Percentiles rank a stretch among this genome's conserved stretches.
Conservation (phyloP, 768 basidiomycete genomes). For the Lactarius hengduanensis region DNA sequence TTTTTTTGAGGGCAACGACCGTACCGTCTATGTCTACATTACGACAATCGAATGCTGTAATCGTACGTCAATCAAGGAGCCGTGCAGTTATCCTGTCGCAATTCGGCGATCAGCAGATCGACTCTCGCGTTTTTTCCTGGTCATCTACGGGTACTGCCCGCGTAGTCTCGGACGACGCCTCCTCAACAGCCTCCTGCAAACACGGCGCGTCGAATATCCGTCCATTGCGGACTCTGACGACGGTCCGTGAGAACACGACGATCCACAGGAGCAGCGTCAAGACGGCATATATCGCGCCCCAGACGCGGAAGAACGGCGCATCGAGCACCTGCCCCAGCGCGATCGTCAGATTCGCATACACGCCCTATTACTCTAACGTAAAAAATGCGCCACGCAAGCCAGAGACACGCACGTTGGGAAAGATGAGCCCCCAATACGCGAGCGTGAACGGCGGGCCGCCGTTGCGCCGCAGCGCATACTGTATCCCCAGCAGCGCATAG, state of each 20-base stretch:
- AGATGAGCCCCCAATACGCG: slow-evolving; percentile 66
- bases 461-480: slow-evolving; percentile 41
- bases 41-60: neutral
- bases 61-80: neutral
- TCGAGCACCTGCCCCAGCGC: slow-evolving; percentile 49
- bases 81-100: too few species aligned
- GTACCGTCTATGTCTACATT: too few species aligned
- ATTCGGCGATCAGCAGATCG: neutral
- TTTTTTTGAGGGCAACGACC: too few species aligned
- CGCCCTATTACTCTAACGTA: slow-evolving; percentile 41
- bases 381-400: too few species aligned
- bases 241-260: slow-evolving; percentile 46
- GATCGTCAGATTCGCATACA: slow-evolving; percentile 65
- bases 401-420: slow-evolving; percentile 60
- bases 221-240: slow-evolving; percentile 37
- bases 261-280: slow-evolving; percentile 54
- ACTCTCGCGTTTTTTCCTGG: neutral
- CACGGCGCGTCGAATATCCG: slow-evolving; percentile 46
- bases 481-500: slow-evolving; percentile 52
- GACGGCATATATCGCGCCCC: slow-evolving; percentile 54
- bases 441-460: slow-evolving; percentile 50
- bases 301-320: slow-evolving; percentile 54
- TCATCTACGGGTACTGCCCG: too few species aligned
- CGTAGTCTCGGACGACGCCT: neutral
- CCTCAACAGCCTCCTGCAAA: slow-evolving; percentile 34